Base-by-base conservation (phyloP, 495 filamentous ascomycete species). In the Penicillium fimorum region DNA sequence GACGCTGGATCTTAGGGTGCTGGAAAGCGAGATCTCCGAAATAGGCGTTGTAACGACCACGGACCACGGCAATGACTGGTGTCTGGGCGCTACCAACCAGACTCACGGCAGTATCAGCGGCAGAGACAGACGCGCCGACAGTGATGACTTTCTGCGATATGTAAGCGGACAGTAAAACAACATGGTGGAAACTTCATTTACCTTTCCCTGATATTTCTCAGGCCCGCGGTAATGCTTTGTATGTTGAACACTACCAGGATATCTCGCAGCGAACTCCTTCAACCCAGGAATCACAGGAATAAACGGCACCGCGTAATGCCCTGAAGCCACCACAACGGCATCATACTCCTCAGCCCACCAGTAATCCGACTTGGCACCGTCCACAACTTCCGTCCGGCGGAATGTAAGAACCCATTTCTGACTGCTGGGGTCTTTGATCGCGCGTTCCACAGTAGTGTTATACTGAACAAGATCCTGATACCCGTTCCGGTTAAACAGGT, bases 291-390 rank as follows among this genome's bases (percentile, higher is more conserved):
- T 82, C 0, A 74, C 66, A 0, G 92, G 92, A 11, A 96, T 79
- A 66, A 79, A 87, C 0, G 87, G 87, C 10, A 88, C 82, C 1
- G 80, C 77, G 66, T 91, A 94, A 65, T 96, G 91, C 0, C 92
- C 92, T 33, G 81, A 88, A 2, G 89, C 90, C 7, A 95, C 83
- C 0, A 93, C 82, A 2, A 96, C 79, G 0, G 88, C 92, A 71
- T 96, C 91, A 66, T 76, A 78, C 5, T 42, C 47, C 47, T 78
- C 75, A 13, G 57, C 60, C 75, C 75, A 78, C 75, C 75, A 78
- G 43, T 74, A 71, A 58, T 78, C 74, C 8, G 58, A 62, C 11
- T n/a, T 38, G 4, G 10, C 59, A 0, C 59, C 58, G 18, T 64
- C 18, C 1, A 55, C 13, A 8, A 41, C 4, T 37, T 66, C 66